phyloP scores from a whole-genome alignment of 2,329 filamentous ascomycete genomes.

The Colletotrichum shisoi region DNA sequence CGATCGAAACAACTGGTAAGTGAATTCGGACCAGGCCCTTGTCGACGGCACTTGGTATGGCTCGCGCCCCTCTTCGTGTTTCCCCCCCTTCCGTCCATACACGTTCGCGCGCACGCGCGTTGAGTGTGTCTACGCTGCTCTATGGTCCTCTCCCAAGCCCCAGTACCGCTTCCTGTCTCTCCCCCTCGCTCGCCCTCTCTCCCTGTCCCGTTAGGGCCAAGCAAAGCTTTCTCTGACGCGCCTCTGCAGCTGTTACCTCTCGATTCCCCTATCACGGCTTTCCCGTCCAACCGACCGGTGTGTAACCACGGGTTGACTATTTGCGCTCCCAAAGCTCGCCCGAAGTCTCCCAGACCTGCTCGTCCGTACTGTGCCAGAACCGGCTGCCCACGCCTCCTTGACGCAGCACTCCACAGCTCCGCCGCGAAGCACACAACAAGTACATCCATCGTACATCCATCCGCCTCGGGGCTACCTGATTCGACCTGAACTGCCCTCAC shows the following conservation, averaged over 20 bases:
- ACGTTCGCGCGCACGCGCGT: conserved; percentile 27
- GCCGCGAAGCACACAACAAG: conserved; percentile 22
- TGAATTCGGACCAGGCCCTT: conserved; percentile 22
- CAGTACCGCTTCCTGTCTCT: conserved; percentile 23
- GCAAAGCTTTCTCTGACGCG: conserved; percentile 49
- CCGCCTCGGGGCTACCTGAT: conserved; percentile 30
- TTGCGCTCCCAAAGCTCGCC: conserved; percentile 34
- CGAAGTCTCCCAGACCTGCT: conserved; percentile 29
- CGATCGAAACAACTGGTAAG: conserved; percentile 38
- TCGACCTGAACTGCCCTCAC: conserved; percentile 32
- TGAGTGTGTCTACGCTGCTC: conserved; percentile 27
- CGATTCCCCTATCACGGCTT: conserved; percentile 33
- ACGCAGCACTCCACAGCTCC: conserved; percentile 37
- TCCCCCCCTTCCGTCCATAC: conserved; percentile 24
- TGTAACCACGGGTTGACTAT: conserved; percentile 38
- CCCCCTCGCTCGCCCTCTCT: conserved; percentile 11
- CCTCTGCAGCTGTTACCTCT: conserved; percentile 47
- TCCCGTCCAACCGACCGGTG: conserved; percentile 38
- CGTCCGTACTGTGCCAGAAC: conserved; percentile 29
- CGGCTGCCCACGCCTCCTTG: conserved; percentile 26
- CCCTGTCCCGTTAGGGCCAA: conserved; percentile 32
- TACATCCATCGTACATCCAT: conserved; percentile 25
- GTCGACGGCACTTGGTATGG: conserved; percentile 34
- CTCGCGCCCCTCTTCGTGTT: conserved; percentile 20
- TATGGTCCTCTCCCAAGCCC: conserved; percentile 23